Base-by-base conservation (phyloP, 1,139 yeast genomes). In the Candida neerlandica region DNA sequence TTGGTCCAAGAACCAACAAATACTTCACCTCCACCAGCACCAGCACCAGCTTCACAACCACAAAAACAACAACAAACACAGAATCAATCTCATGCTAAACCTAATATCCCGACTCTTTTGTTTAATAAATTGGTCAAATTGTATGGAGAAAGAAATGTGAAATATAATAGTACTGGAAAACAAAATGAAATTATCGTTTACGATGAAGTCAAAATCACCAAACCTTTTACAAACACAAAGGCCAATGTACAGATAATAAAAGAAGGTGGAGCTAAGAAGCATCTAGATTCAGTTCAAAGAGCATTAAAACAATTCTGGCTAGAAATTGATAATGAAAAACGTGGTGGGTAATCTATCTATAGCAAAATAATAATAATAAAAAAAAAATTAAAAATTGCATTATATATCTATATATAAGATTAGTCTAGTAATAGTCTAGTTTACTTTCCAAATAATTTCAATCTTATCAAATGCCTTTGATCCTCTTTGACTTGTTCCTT, bases 401-500 rank as follows among this genome's bases (percentile, higher is more conserved):
- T 41, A 26, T 26, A 9, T 23, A 12, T 26, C 2, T 38, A 1
- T 37, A 18, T 21, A 38, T 23, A 23, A 10, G 10, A 12, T 16
- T 19, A 6, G 21, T 33, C 5, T 30, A 10, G n/a, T n/a, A n/a
- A n/a, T n/a, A n/a, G 23, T 39, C 12, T 37, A 34, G 39, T 37
- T 37, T 19, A 18, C 46, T 27, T 50, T 27, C 80, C 78, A 78
- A 46, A 58, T 56, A 12, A 80, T 58, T 48, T 73, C 76, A 16
- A 84, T 52, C 38, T 67, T 54, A 32, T 82, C 84, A 60, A 88
- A 86, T 11, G 79, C 57, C 50, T 71, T 71, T 4, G 69, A 51
- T 0, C 96, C 95, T 46, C 77, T 76, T 44, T 72, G 71, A 14
- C 63, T 58, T 0, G 84, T 74, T 0, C 96, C 96, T 53, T 77